Percentiles rank a stretch among this genome's conserved stretches.
Conservation (phyloP, 805 yeast genomes). For the Vanderwaltozyma polyspora region DNA sequence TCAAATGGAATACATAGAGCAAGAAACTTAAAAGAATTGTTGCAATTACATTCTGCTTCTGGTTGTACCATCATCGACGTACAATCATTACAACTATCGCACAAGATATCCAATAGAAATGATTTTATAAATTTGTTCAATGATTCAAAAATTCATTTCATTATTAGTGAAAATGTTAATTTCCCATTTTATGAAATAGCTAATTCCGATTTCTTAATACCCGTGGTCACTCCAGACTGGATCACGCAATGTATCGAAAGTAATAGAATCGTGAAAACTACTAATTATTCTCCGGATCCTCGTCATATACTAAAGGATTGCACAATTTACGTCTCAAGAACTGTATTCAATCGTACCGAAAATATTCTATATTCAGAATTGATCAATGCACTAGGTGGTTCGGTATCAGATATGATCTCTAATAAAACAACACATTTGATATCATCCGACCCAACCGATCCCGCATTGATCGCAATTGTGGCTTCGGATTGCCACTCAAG, state of each 20-base stretch:
- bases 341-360: conserved; percentile 50
- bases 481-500: conserved; percentile 26
- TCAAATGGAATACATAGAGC: background rate
- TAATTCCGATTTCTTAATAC: conserved; percentile 22
- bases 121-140: background rate
- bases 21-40: background rate
- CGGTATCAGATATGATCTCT: conserved; percentile 47
- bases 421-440: conserved; percentile 71
- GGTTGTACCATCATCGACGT: background rate
- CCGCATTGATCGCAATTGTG: conserved; percentile 44
- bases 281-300: conserved; percentile 57
- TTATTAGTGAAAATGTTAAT: conserved; percentile 11
- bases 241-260: conserved; percentile 13
- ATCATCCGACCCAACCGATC: conserved; percentile 45
- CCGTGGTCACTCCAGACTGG: conserved; percentile 24
- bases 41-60: background rate
- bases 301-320: conserved; percentile 50
- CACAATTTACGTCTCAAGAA: conserved; percentile 48
- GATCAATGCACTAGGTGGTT: conserved; percentile 63
- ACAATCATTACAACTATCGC: no score
- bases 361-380: conserved; percentile 54
- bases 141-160: conserved; percentile 10
- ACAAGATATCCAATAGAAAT: background rate
- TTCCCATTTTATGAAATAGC: conserved; percentile 22
- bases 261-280: conserved; percentile 17